A percentile compares a stretch with the other conserved stretches of the same genome.
Conservation (phyloP, 1,139 yeast species). For the Saccharomyces pastorianus region DNA sequence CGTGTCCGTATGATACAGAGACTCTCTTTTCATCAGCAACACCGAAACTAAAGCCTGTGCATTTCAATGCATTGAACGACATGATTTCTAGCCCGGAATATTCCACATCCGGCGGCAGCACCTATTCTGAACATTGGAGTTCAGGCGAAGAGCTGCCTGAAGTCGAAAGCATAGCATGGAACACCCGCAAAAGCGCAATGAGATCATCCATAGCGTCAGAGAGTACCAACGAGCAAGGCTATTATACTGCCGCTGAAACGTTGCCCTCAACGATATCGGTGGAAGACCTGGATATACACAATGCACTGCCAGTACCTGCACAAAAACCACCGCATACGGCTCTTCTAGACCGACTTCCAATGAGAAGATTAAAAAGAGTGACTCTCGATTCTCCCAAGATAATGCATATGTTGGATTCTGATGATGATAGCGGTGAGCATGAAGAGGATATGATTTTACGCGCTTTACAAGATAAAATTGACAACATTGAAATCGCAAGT, state of each 20-base stretch:
- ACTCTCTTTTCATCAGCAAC: constrained; percentile 1
- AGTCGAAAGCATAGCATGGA: constrained; percentile 2
- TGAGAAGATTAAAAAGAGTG: constrained; percentile 1
- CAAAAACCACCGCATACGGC: not conserved
- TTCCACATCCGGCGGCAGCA: constrained; percentile 7
- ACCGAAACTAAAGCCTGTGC: constrained; percentile 5
- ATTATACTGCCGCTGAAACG: constrained; percentile 13
- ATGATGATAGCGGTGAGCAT: constrained; percentile 3
- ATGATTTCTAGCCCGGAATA: constrained; percentile 21
- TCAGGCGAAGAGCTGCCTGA: constrained; percentile 24
- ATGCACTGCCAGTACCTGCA: not conserved
- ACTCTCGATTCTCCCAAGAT: constrained; percentile 4
- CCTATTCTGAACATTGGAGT: constrained; percentile 18
- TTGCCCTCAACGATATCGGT: constrained; percentile 10
- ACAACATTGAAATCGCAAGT: constrained; percentile 8
- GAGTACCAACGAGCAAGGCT: constrained; percentile 8
- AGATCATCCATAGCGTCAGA: not conserved
- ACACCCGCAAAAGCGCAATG: not conserved
- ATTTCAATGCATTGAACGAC: constrained; percentile 6
- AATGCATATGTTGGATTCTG: constrained; percentile 3
- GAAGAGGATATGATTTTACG: constrained; percentile 6
- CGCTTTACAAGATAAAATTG: constrained; percentile 13
- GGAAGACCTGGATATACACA: constrained; percentile 6
- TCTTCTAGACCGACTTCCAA: not conserved
- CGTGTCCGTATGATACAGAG: not conserved